Percentiles rank a stretch among this genome's conserved stretches.
phyloP scores from a whole-genome alignment of 2,329 filamentous ascomycete genomes.

The Cryphonectria nitschkei region DNA sequence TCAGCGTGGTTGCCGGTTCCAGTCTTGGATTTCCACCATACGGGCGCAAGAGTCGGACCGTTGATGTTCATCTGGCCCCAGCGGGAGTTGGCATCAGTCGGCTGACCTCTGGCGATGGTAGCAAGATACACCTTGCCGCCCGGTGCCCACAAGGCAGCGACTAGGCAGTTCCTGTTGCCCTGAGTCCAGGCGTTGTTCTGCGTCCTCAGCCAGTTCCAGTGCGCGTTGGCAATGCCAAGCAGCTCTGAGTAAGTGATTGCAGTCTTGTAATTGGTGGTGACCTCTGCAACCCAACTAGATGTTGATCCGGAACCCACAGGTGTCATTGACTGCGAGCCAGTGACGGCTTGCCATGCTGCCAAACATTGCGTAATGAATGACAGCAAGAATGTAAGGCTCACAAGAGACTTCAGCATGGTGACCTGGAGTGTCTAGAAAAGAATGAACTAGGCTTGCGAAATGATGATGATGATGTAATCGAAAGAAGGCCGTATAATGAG shows the following conservation, averaged over 20 bases:
- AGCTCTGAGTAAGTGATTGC: background rate
- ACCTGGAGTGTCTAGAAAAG: background rate
- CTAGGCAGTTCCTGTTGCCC: background rate
- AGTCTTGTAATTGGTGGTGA: background rate
- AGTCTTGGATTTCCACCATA: too few relatives aligned
- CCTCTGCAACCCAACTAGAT: background rate
- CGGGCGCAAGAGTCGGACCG: background rate
- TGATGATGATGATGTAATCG: too few relatives aligned
- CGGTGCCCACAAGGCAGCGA: background rate
- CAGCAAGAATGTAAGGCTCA: background rate
- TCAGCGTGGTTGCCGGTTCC: too few relatives aligned
- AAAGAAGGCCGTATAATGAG: too few relatives aligned
- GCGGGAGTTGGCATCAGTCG: background rate
- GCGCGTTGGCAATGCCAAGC: background rate
- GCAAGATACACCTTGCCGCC: background rate
- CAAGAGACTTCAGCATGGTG: background rate
- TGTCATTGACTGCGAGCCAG: background rate
- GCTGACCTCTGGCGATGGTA: background rate
- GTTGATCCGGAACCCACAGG: too few relatives aligned
- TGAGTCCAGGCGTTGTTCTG: background rate
- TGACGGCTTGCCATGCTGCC: background rate
- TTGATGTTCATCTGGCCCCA: background rate
- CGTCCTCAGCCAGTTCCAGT: background rate
- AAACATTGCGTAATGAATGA: constrained; percentile 3
- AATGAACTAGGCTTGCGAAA: too few relatives aligned